Evolutionary conservation across 441 rosid genomes (phyloP).

Genomic region (Aleurites moluccanus): DNA sequence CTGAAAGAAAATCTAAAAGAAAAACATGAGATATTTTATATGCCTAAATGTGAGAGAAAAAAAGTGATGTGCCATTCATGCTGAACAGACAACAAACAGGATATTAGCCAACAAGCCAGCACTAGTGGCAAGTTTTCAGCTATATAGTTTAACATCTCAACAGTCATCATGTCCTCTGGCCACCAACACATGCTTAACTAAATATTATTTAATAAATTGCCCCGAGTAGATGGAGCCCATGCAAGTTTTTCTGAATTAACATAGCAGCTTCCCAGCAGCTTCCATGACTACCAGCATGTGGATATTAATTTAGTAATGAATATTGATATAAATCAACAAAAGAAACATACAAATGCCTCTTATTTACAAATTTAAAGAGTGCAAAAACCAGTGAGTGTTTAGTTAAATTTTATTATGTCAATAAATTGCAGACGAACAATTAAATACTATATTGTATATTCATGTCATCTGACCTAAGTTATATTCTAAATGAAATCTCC

Average conservation of each 20-base stretch:
- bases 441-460: neutral
- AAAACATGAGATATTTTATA: neutral
- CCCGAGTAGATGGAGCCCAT: neutral
- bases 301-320: too few relatives aligned
- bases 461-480: neutral
- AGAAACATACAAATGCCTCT: too few relatives aligned
- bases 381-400: neutral
- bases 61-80: neutral
- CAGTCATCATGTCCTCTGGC: neutral
- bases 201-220: neutral
- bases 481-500: neutral
- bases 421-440: neutral
- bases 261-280: too few relatives aligned
- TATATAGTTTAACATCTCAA: conserved; percentile 2
- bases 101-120: neutral
- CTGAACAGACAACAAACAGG: neutral
- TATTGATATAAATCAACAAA: too few relatives aligned
- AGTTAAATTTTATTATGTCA: neutral
- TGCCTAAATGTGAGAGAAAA: neutral
- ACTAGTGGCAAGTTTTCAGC: neutral
- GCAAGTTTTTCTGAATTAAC: neutral
- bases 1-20: neutral
- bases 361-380: neutral
- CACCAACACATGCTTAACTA: neutral
- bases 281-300: too few relatives aligned